Evolutionary conservation across 192 early-diverging fungal genomes (phyloP), one percentile per base, ranked within the genome.

Genomic region (Coemansia sp.): DNA sequence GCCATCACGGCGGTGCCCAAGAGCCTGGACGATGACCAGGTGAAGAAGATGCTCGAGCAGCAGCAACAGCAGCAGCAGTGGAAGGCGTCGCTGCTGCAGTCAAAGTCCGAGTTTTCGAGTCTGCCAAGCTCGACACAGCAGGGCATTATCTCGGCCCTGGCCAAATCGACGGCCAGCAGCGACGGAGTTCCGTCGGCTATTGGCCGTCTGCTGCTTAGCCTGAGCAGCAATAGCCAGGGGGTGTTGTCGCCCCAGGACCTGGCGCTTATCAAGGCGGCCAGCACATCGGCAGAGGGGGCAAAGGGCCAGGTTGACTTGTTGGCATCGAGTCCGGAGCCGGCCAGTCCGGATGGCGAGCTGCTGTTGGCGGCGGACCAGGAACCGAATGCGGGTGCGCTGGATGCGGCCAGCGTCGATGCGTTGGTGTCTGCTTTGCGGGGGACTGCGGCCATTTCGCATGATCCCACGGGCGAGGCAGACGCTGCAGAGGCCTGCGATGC

Each of bases 1-100:
- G 71, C 71, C 7, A 62, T 75, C 14, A 54, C 71, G 13, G 60
- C 56, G 3, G 60, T 67, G 50, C 71, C 71, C 17, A 75, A 67
- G 64, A 75, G 57, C 35, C 39, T 67, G 11, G 71, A 75, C 56
- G 71, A 75, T 43, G 71, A 75, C 43, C 71, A 75, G 51, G 47
- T 75, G 14, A 75, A 75, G 35, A 66, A 75, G 55, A 58, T 67
- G 10, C 38, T 67, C 2, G 71, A 75, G 33, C 55, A 52, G 18
- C 71, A 75, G 41, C 55, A 60, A 3, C 50, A 50, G 17, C 42
- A 38, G 40, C 39, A 11, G 44, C 60, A 54, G 54, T n/a, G n/a
- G n/a, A n/a, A n/a, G n/a, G n/a, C n/a, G n/a, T 22, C 43, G 26
- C 40, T 51, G 14, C 16, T 60, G 44, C 54, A 47, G 1, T 19